Evolutionary conservation across 768 basidiomycete genomes (phyloP).

Genomic region (Dentipellis fragilis): DNA sequence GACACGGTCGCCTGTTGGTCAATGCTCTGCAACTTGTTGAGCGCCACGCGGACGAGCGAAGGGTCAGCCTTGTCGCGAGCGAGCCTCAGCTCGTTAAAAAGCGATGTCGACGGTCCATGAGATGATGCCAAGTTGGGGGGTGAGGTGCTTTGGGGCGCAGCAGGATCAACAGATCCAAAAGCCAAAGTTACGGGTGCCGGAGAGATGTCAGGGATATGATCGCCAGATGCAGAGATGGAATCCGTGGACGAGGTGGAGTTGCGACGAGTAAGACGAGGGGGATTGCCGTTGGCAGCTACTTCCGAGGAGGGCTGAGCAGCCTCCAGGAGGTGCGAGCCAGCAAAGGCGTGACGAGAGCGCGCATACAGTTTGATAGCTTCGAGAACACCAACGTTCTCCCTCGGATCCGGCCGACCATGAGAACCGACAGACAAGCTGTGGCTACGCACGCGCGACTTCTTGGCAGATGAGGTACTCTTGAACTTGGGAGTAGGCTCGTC

Average conservation of each 20-base stretch:
- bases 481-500: conserved; percentile 34
- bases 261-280: conserved; percentile 29
- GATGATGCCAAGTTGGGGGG: conserved; percentile 4
- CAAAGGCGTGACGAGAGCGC: conserved; percentile 50
- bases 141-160: conserved; percentile 19
- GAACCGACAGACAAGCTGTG: conserved; percentile 46
- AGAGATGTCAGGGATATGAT: conserved; percentile 3
- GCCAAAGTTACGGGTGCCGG: not conserved
- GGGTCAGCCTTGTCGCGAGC: not conserved
- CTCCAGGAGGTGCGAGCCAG: conserved; percentile 10
- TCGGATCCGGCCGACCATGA: conserved; percentile 27
- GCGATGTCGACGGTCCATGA: not conserved
- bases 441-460: conserved; percentile 39
- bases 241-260: conserved; percentile 28
- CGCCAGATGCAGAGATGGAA: conserved; percentile 14
- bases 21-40: conserved; percentile 10
- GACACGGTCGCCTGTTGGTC: conserved; percentile 26
- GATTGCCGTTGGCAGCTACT: conserved; percentile 12
- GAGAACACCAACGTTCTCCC: conserved; percentile 41
- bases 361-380: conserved; percentile 56
- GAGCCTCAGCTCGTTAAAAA: not conserved
- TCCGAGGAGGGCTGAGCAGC: conserved; percentile 12
- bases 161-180: conserved; percentile 14
- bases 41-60: conserved; percentile 25
- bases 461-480: conserved; percentile 17